Base-by-base conservation (phyloP, 345 rosid species). In the Citrus trifoliata region DNA sequence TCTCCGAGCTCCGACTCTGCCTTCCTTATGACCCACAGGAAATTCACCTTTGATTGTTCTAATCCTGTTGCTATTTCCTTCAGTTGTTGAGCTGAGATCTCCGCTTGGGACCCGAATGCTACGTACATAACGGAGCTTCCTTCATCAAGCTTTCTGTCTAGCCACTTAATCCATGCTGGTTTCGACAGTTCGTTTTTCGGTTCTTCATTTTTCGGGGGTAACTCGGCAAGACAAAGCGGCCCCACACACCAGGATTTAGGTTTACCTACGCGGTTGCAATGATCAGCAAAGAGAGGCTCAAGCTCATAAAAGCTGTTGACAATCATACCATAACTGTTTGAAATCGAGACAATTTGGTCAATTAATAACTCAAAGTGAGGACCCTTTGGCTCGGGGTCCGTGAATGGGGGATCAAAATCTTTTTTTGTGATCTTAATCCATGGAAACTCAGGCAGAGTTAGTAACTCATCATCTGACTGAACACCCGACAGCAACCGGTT, bases 31-130 rank as follows among this genome's bases (percentile, higher is more conserved):
- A 93, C 93, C 98, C 95, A 93, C 70, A 92, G 67, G 84, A 93
- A 89, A 51, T 83, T 87, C 2, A 80, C 90, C 75, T 81, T 80
- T 0, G 97, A 93, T 55, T 87, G 87, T 73, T 88, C 91, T 72
- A 95, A 75, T 46, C 93, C 98, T 5, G 9, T 67, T 4, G 89
- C 86, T 61, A 92, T 80, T 76, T 95, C 93, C 53, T 68, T 80
- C 24, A 93, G 79, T 53, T 93, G 94, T 12, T 80, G 83, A 1
- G 70, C 18, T 18, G 92, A 83, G 25, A 92, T 81, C 76, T 90
- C 94, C 1, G 90, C 87, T 33, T 95, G 97, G 6, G 98, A 82
- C 67, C 98, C 98, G 71, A 93, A 93, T 1, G 97, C 97, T 1
- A 88, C 94, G 78, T 91, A 95, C 30, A 95, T 73, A 56, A 93